Percentiles rank a stretch among this genome's conserved stretches.
Conservation (phyloP, 2,329 filamentous ascomycete genomes). For the Scytalidium sp. region DNA sequence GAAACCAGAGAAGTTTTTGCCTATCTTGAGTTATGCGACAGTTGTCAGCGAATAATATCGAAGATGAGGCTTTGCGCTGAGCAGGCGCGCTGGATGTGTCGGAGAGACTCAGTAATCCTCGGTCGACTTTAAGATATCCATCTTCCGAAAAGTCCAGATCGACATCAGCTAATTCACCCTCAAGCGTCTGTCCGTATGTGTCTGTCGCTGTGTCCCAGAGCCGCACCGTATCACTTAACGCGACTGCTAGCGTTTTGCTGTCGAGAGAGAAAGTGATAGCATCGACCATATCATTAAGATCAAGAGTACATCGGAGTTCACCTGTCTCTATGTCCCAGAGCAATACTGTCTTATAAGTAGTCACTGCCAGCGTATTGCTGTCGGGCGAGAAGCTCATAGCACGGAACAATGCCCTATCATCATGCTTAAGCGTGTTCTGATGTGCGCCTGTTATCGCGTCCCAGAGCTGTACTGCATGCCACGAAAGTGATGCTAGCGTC, state of each 20-base stretch:
- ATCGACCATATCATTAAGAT: slow-evolving; percentile 5
- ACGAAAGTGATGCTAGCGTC: slow-evolving; percentile 8
- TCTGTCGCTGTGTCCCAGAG: slow-evolving; percentile 1
- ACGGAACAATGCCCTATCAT: background rate
- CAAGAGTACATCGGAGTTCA: background rate
- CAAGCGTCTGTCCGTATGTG: background rate
- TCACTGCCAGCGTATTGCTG: slow-evolving; percentile 1
- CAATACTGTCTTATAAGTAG: slow-evolving; percentile 2
- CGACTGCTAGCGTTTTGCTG: slow-evolving; percentile 2
- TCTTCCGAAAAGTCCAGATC: background rate
- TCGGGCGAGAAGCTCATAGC: slow-evolving; percentile 7
- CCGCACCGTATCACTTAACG: slow-evolving; percentile 1
- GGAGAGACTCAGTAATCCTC: background rate
- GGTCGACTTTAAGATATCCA: background rate
- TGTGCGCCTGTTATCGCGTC: slow-evolving; percentile 9
- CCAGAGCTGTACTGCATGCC: slow-evolving; percentile 5
- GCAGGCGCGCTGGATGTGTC: background rate
- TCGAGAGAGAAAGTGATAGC: slow-evolving; percentile 6
- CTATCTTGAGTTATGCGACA: background rate
- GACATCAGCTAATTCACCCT: background rate
- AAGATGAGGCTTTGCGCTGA: background rate
- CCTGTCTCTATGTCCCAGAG: slow-evolving; percentile 1
- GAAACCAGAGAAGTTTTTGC: background rate
- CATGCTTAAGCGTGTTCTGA: slow-evolving; percentile 11
- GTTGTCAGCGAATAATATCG: background rate